Evolutionary conservation across 345 rosid species (phyloP).

Genomic region (Ricinus communis): DNA sequence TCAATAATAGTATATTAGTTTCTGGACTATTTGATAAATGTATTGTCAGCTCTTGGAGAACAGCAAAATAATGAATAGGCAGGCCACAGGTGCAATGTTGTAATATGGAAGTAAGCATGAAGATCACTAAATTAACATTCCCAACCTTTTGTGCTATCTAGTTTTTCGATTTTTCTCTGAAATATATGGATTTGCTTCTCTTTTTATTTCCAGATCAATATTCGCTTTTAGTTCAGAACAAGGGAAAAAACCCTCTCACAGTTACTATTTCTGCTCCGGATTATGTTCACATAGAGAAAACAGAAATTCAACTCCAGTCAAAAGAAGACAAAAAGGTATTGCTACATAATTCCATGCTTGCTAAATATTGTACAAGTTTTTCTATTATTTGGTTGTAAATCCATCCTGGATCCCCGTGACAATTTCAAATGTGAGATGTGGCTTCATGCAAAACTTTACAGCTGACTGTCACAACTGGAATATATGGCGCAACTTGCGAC

Average conservation of each 20-base stretch:
- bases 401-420: neutral
- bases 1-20: neutral
- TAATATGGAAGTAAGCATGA: neutral
- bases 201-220: slow-evolving; percentile 54
- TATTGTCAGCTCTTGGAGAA: too few relatives aligned
- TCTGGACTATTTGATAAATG: neutral
- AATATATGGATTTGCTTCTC: slow-evolving; percentile 14
- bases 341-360: neutral
- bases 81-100: neutral
- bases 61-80: too few relatives aligned
- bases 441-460: neutral
- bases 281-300: slow-evolving; percentile 46
- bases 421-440: neutral
- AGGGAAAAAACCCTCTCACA: slow-evolving; percentile 45
- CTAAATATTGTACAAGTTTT: slow-evolving; percentile 6
- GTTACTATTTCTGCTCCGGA: slow-evolving; percentile 61
- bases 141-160: neutral
- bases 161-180: neutral
- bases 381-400: neutral
- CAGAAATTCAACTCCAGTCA: slow-evolving; percentile 45
- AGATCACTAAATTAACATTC: neutral
- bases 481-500: neutral
- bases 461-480: neutral
- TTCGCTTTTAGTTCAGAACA: slow-evolving; percentile 70
- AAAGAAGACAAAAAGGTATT: slow-evolving; percentile 55